Base-by-base conservation (phyloP, 495 filamentous ascomycete species). In the Tuber melanosporum region DNA sequence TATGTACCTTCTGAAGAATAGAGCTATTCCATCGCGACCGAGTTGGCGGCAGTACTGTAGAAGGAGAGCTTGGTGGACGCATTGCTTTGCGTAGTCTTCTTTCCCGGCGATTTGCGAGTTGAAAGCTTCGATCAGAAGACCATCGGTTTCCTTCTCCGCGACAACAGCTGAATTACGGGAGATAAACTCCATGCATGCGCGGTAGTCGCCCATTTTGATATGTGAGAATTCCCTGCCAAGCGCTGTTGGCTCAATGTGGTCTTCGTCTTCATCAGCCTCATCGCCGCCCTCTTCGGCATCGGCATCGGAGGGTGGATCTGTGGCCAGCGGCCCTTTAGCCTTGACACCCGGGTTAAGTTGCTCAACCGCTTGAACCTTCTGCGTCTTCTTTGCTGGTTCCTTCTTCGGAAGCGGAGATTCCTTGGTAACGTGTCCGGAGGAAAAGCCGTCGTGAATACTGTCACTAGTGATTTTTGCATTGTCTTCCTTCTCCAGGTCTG, bases 31-130 rank as follows among this genome's bases (percentile, higher is more conserved):
- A 82, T 98, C 94, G 57, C 88, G 89, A 73, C 95, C 94, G 9
- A 99, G 87, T 20, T 92, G 91, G 36, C 94, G 89, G 86, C 95
- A 99, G 86, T 98, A 99, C 85, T 98, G 96, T 42, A 98, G 85
- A 36, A 99, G 87, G 15, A 99, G 87, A 17, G 91, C 95, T 84
- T 98, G 94, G 85, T 99, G 95, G 45, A 99, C 94, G 85, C 92
- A 98, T 84, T 95, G 92, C 46, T 92, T 90, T 14, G 94, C 91
- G 79, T 91, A 91, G 9, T 91, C 91, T 39, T 91, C 90, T 74
- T 91, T 89, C 62, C 90, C 90, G 75, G 91, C 91, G 69, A 93
- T 88, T 81, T 94, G 91, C 10, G 89, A 88, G 83, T 95, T 94
- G 85, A 99, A 98, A 10, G 93, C 95, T 86, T 97, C 89, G 70